Evolutionary conservation across 176 grass and related monocot species (phyloP).

Genomic region (Calamus simplicifolius): DNA sequence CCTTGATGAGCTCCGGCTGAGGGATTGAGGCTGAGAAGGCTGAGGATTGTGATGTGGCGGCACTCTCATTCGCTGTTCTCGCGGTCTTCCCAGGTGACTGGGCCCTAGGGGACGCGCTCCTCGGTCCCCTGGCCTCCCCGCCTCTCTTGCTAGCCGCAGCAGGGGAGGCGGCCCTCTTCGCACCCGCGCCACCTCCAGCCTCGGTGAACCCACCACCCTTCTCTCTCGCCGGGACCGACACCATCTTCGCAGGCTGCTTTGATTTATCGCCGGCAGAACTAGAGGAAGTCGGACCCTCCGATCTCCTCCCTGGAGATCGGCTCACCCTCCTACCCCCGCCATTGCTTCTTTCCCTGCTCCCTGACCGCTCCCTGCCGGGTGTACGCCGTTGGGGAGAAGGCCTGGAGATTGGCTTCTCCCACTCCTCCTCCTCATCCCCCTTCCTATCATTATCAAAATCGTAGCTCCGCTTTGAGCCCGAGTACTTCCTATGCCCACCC

Average conservation of each 20-base stretch:
- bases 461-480: slow-evolving; percentile 83
- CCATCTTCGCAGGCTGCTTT: slow-evolving; percentile 71
- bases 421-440: slow-evolving; percentile 19
- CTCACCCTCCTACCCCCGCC: slow-evolving; percentile 69
- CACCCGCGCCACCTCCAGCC: slow-evolving; percentile 9
- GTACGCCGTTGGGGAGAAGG: slow-evolving; percentile 68
- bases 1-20: slow-evolving; percentile 76
- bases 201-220: slow-evolving; percentile 18
- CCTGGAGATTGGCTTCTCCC: slow-evolving; percentile 38
- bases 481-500: slow-evolving; percentile 35
- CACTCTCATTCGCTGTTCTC: slow-evolving; percentile 40
- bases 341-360: slow-evolving; percentile 45
- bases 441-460: slow-evolving; percentile 74
- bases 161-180: slow-evolving; percentile 13
- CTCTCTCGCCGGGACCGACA: slow-evolving; percentile 61
- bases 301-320: slow-evolving; percentile 46
- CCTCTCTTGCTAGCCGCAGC: not conserved
- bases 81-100: slow-evolving; percentile 47
- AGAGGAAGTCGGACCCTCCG: slow-evolving; percentile 16
- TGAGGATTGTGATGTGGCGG: not conserved
- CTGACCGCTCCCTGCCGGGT: slow-evolving; percentile 59
- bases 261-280: slow-evolving; percentile 8
- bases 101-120: slow-evolving; percentile 59
- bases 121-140: not conserved
- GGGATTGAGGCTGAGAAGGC: slow-evolving; percentile 32